Evolutionary conservation across 768 basidiomycete species (phyloP), one percentile per base, ranked within the genome.

Genomic region (Suillus occidentalis): DNA sequence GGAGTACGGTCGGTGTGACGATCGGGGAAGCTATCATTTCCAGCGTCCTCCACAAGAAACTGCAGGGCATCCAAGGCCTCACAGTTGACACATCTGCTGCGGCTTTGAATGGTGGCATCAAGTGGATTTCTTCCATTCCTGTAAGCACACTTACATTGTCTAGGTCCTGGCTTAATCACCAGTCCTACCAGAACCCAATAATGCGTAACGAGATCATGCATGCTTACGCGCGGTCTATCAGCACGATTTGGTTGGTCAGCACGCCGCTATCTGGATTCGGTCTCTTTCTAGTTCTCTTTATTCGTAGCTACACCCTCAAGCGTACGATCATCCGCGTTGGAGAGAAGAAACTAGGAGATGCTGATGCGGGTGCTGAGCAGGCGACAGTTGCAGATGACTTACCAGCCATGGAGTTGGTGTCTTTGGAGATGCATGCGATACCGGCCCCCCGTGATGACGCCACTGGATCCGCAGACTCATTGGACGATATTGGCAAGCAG

Each of bases 1-100:
- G 92, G 18, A 90, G 89, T 43, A 89, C 91, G 2, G 80, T 94
- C 34, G 90, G 90, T 20, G 87, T 93, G 63, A 84, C 90, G 1
- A 73, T 91, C 53, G 90, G 91, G 39, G 87, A 92, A 70, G 85
- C 86, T 3, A 87, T 92, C 64, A 88, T 87, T 67, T 80, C 88
- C 2, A 87, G 85, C 57, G 86, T 87, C 45, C 68, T 75, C 18
- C 61, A 53, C 47, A 62, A 59, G 57, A 68, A 31, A 45, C 47
- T 76, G 20, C 62, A 36, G 20, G 65, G 45, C 8, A 67, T 76
- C 20, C 7, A 62, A 10, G 73, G 68, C 7, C 34, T 69, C 22
- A 65, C 71, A 42, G 74, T 85, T 31, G 73, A 80, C 65, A 82
- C 81, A 1, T 82, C 82, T 7, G 71, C 81, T 5, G 72, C 80